phyloP scores from a whole-genome alignment of 2,329 filamentous ascomycete species.

The Ophiocordyceps camponoti-leonardi region DNA sequence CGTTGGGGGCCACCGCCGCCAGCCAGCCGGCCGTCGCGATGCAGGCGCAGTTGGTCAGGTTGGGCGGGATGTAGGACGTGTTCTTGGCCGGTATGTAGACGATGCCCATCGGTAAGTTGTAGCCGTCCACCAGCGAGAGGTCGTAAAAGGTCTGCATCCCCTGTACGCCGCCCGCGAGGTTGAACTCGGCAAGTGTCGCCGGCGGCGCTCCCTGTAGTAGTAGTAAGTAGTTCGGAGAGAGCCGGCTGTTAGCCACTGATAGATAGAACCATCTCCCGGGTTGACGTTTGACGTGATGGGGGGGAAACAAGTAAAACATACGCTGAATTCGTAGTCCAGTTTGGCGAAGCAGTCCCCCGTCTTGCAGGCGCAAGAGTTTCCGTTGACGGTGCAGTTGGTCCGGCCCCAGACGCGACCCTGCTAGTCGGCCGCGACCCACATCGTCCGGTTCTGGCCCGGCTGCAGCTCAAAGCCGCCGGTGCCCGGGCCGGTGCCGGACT shows the following conservation, averaged over 20 bases:
- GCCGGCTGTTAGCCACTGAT: not conserved
- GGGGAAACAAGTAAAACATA: slow-evolving; percentile 20
- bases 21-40: slow-evolving; percentile 52
- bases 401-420: slow-evolving; percentile 69
- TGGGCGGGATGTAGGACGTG: slow-evolving; percentile 51
- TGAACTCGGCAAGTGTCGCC: slow-evolving; percentile 67
- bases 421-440: slow-evolving; percentile 59
- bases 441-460: slow-evolving; percentile 36
- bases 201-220: slow-evolving; percentile 46
- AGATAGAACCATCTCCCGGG: too few relatives aligned
- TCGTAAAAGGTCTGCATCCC: slow-evolving; percentile 61
- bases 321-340: slow-evolving; percentile 51
- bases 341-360: slow-evolving; percentile 64
- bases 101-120: slow-evolving; percentile 58
- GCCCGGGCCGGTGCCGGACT: slow-evolving; percentile 50
- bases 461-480: slow-evolving; percentile 51
- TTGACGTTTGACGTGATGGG: not conserved
- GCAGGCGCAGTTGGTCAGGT: slow-evolving; percentile 60
- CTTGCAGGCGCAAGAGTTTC: slow-evolving; percentile 47
- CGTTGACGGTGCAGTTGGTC: slow-evolving; percentile 66
- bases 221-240: too few relatives aligned
- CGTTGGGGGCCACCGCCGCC: slow-evolving; percentile 33
- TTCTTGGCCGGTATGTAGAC: slow-evolving; percentile 43
- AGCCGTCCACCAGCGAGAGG: slow-evolving; percentile 71
- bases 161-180: slow-evolving; percentile 46